Percentiles rank a stretch among this genome's conserved stretches.
Evolutionary conservation across 192 early-diverging fungal genomes (phyloP).

Genomic region (Entomortierella beljakovae): DNA sequence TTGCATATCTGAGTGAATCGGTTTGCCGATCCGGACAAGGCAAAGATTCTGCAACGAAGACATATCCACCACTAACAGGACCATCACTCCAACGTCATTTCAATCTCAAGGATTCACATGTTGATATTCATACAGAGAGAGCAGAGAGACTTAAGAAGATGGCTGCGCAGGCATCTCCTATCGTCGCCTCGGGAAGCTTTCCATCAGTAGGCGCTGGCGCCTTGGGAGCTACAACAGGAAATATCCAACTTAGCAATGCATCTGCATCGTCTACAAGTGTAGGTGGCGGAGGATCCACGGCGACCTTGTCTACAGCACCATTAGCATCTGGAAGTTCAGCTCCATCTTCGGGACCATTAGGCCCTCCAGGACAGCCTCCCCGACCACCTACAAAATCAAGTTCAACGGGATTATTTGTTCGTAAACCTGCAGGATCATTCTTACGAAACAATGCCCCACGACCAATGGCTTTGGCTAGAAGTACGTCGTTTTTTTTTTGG

Average conservation of each 20-base stretch:
- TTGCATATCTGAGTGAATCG: constrained; percentile 38
- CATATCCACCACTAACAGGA: constrained; percentile 38
- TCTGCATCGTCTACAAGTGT: neutral
- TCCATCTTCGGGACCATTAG: neutral
- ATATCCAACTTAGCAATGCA: neutral
- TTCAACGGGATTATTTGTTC: constrained; percentile 46
- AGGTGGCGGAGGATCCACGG: neutral
- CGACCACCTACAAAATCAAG: constrained; percentile 13
- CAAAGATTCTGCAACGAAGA: constrained; percentile 33
- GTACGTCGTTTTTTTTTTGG: constrained; percentile 11
- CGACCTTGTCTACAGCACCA: constrained; percentile 11
- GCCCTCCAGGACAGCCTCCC: constrained; percentile 13
- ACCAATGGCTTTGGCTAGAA: constrained; percentile 37
- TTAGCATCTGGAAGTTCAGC: neutral
- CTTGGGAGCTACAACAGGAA: neutral
- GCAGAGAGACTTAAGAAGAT: constrained; percentile 34
- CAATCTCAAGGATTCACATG: constrained; percentile 30
- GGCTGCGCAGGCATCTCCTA: constrained; percentile 39
- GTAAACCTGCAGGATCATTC: constrained; percentile 35
- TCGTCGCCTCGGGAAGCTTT: constrained; percentile 9
- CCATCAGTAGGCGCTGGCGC: neutral
- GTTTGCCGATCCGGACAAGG: constrained; percentile 40
- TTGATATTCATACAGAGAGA: constrained; percentile 24
- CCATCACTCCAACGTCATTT: constrained; percentile 47
- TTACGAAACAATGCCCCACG: constrained; percentile 45